phyloP scores from a whole-genome alignment of 371 early-diverging fungal species.

The Apophysomyces ossiformis region DNA sequence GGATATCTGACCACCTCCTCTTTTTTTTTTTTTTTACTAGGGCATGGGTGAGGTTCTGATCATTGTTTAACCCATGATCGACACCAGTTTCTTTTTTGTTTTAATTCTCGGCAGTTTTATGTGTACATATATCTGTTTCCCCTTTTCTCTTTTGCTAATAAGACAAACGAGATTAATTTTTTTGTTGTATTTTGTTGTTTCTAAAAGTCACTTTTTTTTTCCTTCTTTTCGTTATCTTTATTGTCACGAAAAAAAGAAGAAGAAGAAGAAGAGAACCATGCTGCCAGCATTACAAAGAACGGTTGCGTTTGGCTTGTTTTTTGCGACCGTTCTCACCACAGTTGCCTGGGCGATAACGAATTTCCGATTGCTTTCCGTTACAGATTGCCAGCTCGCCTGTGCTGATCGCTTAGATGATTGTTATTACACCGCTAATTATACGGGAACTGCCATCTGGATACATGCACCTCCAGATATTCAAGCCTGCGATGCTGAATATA shows the following conservation, averaged over 20 bases:
- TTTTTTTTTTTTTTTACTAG: too few species aligned
- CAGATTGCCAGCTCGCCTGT: neutral
- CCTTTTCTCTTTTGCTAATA: too few species aligned
- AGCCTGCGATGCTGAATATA: neutral
- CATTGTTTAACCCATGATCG: too few species aligned
- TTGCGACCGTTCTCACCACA: neutral
- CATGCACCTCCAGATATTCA: neutral
- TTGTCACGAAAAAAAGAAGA: too few species aligned
- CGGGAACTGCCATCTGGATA: neutral
- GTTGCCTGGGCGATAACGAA: neutral
- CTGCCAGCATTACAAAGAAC: neutral
- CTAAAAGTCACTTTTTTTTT: neutral
- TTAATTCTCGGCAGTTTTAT: too few species aligned
- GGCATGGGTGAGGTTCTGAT: too few species aligned
- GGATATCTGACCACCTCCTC: too few species aligned
- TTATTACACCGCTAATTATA: conserved; percentile 1
- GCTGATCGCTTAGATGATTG: neutral
- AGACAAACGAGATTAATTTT: too few species aligned
- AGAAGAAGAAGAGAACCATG: too few species aligned
- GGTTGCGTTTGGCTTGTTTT: neutral
- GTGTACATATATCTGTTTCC: too few species aligned
- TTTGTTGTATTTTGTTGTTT: neutral
- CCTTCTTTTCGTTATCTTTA: neutral
- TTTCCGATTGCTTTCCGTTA: neutral
- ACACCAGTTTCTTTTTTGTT: too few species aligned